Base-by-base conservation (phyloP, 176 grass and related monocot genomes). In the Musa beccarii region DNA sequence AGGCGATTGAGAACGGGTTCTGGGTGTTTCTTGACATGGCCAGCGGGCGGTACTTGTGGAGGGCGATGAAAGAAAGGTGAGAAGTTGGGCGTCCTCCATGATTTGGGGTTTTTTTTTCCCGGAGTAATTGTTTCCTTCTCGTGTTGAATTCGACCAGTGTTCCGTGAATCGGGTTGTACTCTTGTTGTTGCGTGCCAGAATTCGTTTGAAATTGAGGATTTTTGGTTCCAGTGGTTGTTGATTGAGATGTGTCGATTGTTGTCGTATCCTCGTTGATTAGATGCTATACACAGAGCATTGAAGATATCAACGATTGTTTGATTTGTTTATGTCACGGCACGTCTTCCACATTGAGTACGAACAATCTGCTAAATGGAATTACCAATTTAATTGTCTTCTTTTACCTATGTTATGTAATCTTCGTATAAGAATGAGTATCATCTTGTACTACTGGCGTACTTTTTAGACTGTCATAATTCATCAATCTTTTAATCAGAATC, bases 341-440 rank as follows among this genome's bases (percentile, higher is more conserved):
- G 34, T 69, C 76, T 52, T 74, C 61, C 63, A 66, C 74, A 24
- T 76, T 61, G 64, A 83, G 53, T 55, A 73, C 10, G 53, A 79
- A 68, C 10, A 68, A 17, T 17, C 67, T 62, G 49, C 28, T 11
- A 12, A 69, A 69, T 61, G 15, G 49, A 54, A 68, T 21, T 21
- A 69, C 11, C 13, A 61, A 5, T 61, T 61, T 61, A 61, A 61
- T 43, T 43, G 34, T 43, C 34, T 43, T 43, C 34, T 43, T 6
- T 43, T 43, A 43, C 34, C 6, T 6, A 43, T 43, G 34, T 43
- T 4, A 43, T 43, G 34, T 43, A 5, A 43, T 43, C 34, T 43
- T 43, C 34, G 3, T 0, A 43, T 43, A 34, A 5, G 34, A 34
- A 34, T 34, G 34, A 43, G 34, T 43, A 5, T 43, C 34, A 43